These are phyloP conservation scores for Talaromyces thailandensis DNA, from an alignment of 495 filamentous ascomycete species.

Conservation along the genomic window DNA sequence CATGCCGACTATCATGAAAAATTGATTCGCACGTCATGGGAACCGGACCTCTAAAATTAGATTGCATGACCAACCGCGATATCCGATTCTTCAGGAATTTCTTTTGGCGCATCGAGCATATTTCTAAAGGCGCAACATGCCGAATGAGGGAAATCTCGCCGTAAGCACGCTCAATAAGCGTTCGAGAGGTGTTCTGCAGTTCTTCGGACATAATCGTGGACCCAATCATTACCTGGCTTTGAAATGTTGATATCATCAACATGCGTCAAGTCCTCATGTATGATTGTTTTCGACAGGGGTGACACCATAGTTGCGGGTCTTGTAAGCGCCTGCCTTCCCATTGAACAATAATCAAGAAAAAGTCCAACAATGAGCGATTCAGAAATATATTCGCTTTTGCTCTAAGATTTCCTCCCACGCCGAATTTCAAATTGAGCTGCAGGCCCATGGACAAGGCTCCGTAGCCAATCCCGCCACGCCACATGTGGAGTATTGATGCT, in stretches of 20 bases:
- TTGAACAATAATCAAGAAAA: background rate
- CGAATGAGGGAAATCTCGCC: background rate
- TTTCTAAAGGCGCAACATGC: background rate
- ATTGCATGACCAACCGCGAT: background rate
- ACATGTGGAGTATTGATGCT: background rate
- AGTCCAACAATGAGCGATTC: background rate
- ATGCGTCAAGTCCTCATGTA: background rate
- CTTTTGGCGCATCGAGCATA: background rate
- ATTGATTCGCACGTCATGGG: background rate
- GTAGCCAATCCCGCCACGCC: background rate
- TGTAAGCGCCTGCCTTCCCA: background rate
- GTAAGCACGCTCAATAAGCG: background rate
- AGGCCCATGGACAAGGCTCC: background rate
- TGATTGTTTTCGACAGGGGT: background rate
- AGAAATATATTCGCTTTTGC: background rate
- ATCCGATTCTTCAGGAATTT: background rate
- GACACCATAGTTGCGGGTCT: background rate
- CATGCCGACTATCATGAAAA: background rate
- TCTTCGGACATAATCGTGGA: background rate
- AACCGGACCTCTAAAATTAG: background rate
- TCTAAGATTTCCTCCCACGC: background rate
- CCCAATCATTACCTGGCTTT: background rate
- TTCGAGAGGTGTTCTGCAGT: background rate
- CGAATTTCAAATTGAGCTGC: background rate
- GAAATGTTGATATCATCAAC: background rate